Evolutionary conservation across 768 basidiomycete genomes (phyloP).

Genomic region (Pulveroboletus sp.): DNA sequence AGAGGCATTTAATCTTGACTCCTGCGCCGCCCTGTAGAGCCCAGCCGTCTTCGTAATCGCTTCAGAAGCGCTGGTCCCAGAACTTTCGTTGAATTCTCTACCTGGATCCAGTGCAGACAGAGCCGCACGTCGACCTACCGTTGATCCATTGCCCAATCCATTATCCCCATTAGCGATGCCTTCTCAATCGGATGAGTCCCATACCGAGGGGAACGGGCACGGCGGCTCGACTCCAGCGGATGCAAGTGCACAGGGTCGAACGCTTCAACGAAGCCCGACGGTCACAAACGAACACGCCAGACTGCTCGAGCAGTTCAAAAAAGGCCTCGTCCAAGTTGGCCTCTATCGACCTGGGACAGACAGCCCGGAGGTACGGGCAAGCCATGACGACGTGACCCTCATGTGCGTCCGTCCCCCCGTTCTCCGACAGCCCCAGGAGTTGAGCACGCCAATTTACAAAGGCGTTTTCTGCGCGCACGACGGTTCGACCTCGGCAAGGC

Average conservation of each 20-base stretch:
- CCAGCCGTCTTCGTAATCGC: too few relatives aligned
- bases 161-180: conserved; percentile 1
- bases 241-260: not conserved
- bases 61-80: too few relatives aligned
- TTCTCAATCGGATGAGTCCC: not conserved
- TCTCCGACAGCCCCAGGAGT: not conserved
- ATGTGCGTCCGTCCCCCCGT: conserved; percentile 40
- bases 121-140: not conserved
- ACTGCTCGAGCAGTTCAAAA: conserved; percentile 47
- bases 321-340: conserved; percentile 42
- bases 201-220: not conserved
- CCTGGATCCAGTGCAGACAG: too few relatives aligned
- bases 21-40: too few relatives aligned
- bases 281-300: not conserved
- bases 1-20: too few relatives aligned
- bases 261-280: not conserved
- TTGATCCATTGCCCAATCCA: not conserved
- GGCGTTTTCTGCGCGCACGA: conserved; percentile 81
- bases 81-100: too few relatives aligned
- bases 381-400: conserved; percentile 63
- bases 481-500: conserved; percentile 60
- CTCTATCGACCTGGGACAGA: conserved; percentile 45
- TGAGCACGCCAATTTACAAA: conserved; percentile 25
- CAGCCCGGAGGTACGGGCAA: conserved; percentile 28
- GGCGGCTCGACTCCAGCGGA: not conserved